A percentile compares a stretch with the other conserved stretches of the same genome.
These are phyloP conservation scores for Xylariaceae sp. DNA, from an alignment of 2,329 filamentous ascomycete species.

Conservation along the genomic window DNA sequence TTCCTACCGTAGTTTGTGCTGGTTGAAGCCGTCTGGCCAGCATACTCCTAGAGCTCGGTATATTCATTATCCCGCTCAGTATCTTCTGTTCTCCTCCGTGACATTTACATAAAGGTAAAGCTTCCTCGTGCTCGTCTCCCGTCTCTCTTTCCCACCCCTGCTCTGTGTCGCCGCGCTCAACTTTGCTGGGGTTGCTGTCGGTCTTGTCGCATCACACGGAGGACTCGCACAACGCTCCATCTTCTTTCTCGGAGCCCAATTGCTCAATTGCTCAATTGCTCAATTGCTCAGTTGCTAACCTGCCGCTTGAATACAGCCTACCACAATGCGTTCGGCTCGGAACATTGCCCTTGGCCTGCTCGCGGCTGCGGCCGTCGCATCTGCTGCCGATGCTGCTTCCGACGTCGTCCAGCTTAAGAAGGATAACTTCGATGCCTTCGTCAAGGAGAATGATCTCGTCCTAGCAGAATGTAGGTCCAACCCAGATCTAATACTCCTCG, in stretches of 20 bases:
- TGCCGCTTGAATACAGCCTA: conserved; percentile 5
- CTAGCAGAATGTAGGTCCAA: conserved; percentile 77
- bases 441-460: conserved; percentile 80
- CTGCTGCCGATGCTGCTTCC: conserved; percentile 59
- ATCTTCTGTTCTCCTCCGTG: conserved; percentile 7
- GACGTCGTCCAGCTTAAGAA: conserved; percentile 82
- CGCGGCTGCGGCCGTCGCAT: conserved; percentile 50
- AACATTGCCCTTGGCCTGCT: conserved; percentile 48
- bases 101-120: conserved; percentile 12
- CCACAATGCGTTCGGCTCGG: conserved; percentile 29
- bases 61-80: conserved; percentile 4
- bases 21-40: conserved; percentile 15
- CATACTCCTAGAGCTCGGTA: background rate
- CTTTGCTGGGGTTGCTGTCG: background rate
- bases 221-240: background rate
- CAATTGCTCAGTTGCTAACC: conserved; percentile 8
- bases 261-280: conserved; percentile 1
- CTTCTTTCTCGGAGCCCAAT: background rate
- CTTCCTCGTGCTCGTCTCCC: background rate
- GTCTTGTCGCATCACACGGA: conserved; percentile 5
- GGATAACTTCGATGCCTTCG: conserved; percentile 80
- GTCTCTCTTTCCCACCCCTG: background rate
- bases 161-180: background rate
- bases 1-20: background rate
- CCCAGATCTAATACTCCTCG: conserved; percentile 14